Conservation (phyloP, 2,329 filamentous ascomycete species). For the Fusarium decemcellulare region DNA sequence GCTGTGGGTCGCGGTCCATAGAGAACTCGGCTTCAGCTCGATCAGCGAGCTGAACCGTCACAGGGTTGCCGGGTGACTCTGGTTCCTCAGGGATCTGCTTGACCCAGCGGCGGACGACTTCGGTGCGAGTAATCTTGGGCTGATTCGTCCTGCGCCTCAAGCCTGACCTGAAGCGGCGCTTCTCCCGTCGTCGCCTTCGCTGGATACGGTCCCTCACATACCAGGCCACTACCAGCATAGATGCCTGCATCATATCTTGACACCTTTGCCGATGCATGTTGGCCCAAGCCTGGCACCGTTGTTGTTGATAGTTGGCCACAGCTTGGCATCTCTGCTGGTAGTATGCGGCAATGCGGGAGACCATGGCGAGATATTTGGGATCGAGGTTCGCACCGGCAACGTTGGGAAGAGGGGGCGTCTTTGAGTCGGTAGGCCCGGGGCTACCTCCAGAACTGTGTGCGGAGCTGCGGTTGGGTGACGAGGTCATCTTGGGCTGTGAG, state of each 20-base stretch:
- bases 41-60: conserved; percentile 50
- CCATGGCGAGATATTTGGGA: conserved; percentile 61
- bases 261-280: conserved; percentile 61
- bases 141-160: conserved; percentile 52
- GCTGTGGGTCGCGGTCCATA: conserved; percentile 55
- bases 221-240: conserved; percentile 65
- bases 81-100: conserved; percentile 55
- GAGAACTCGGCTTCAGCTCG: conserved; percentile 58
- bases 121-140: conserved; percentile 56
- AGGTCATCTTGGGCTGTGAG: conserved; percentile 42
- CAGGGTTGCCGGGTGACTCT: conserved; percentile 49
- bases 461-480: conserved; percentile 37
- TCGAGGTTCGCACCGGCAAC: conserved; percentile 51
- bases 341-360: conserved; percentile 62
- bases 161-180: conserved; percentile 57
- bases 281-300: conserved; percentile 64
- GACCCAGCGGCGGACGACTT: conserved; percentile 61
- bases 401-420: conserved; percentile 41
- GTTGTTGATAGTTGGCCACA: conserved; percentile 62
- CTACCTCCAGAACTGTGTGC: conserved; percentile 30
- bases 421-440: conserved; percentile 37
- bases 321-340: conserved; percentile 65
- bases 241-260: conserved; percentile 64
- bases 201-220: conserved; percentile 64
- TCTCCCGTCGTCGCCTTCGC: conserved; percentile 57